A percentile compares a stretch with the other conserved stretches of the same genome.
Conservation (phyloP, 371 early-diverging fungal genomes). For the Apophysomyces sp. region DNA sequence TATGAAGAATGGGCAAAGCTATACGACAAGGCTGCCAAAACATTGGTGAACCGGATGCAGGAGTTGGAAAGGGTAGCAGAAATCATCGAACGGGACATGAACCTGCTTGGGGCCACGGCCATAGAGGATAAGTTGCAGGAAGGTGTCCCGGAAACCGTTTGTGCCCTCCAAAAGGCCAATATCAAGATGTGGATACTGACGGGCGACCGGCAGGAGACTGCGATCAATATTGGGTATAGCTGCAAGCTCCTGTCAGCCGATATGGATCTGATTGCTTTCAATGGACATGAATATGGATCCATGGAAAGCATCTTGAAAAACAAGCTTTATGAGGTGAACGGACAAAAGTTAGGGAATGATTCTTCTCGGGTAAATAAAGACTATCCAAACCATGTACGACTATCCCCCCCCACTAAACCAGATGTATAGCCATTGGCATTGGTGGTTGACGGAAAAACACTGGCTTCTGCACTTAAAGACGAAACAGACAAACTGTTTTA, state of each 20-base stretch:
- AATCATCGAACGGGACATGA: slow-evolving; percentile 69
- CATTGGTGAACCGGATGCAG: slow-evolving; percentile 76
- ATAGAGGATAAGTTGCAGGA: slow-evolving; percentile 94
- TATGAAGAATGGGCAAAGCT: slow-evolving; percentile 78
- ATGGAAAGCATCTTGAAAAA: slow-evolving; percentile 58
- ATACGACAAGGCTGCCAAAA: slow-evolving; percentile 76
- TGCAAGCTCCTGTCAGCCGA: slow-evolving; percentile 69
- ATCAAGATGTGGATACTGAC: slow-evolving; percentile 98
- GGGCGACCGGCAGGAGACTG: slow-evolving; percentile 98
- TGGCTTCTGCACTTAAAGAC: slow-evolving; percentile 72
- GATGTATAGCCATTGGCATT: slow-evolving; percentile 48
- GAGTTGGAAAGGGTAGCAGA: slow-evolving; percentile 83
- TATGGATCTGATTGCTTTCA: slow-evolving; percentile 68
- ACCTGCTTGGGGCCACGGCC: slow-evolving; percentile 81
- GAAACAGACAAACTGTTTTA: slow-evolving; percentile 29
- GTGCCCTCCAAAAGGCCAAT: slow-evolving; percentile 82
- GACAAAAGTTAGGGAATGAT: slow-evolving; percentile 1
- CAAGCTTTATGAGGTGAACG: slow-evolving; percentile 37
- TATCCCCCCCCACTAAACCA: too few species aligned
- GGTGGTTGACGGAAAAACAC: slow-evolving; percentile 89
- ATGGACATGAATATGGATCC: slow-evolving; percentile 57
- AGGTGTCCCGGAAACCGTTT: slow-evolving; percentile 91
- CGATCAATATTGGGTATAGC: slow-evolving; percentile 92
- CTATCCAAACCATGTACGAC: slow-evolving; percentile 29
- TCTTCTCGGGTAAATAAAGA: neutral